Evolutionary conservation across 345 rosid species (phyloP), one percentile per base, ranked within the genome.

Genomic region (Brassica juncea): DNA sequence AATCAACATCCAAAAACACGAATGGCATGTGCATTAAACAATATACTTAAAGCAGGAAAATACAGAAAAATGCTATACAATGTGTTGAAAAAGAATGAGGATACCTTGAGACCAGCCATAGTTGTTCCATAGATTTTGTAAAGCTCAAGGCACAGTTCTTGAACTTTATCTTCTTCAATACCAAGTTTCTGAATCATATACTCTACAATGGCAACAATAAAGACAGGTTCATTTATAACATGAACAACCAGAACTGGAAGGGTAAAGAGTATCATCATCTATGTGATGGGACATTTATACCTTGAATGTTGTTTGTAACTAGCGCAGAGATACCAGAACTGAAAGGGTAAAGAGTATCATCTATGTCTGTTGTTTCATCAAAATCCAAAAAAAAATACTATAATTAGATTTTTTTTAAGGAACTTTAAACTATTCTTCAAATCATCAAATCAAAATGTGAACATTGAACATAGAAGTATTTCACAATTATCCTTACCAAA

Each of bases 91-190:
- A 10, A 54, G 63, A 75, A 84, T 19, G 21, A 19, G 21, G 21
- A 19, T 19, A 92, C 99, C 93, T 82, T 86, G 70, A 95, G 93
- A 79, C 99, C 99, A 82, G 99, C 97, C 99, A 93, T 85, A 71
- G 98, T 91, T 34, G 99, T 95, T 19, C 99, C 99, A 82, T 90
- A 95, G 76, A 87, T 72, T 84, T 89, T 90, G 74, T 94, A 94
- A 76, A 92, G 84, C 0, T 90, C 83, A 68, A 77, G 71, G 61
- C 96, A 91, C 62, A 92, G 68, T 72, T 89, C 93, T 39, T 86
- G 85, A 39, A 94, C 88, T 77, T 74, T 86, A 73, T 80, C 86
- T 80, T 80, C 82, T 74, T 90, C 90, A 2, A 92, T 75, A 44
- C 93, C 90, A 77, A 94, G 91, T 69, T 78, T 84, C 73, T 89